Evolutionary conservation across 1,139 yeast species (phyloP), one percentile per base, ranked within the genome.

Genomic region (Geotrichum aggregatum): DNA sequence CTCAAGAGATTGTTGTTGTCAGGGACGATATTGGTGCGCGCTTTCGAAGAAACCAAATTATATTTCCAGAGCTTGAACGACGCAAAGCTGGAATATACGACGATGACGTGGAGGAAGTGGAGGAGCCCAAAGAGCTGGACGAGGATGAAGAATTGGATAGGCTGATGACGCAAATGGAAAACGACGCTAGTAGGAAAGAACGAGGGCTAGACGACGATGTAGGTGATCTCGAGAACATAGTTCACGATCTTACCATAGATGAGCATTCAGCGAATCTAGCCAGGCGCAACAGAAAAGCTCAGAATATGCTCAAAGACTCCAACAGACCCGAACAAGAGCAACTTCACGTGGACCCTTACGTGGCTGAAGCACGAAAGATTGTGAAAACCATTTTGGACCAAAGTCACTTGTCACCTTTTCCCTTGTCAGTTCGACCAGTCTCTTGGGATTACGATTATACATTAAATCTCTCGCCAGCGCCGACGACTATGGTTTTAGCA

Each of bases 331-430:
- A 11, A 36, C 60, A 50, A 34, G 52, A 50, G 13, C 36, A 24
- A n/a, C 33, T 40, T 16, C 58, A 58, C 38, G 54, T 62, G 6
- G 57, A 64, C 10, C 64, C 67, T 6, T 79, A 76, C 49, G 69
- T 80, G 6, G 73, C 74, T 30, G 92, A 86, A 66, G 84, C 95
- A 0, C 75, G 95, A 57, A 84, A 82, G 61, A 69, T 88, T 6
- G 87, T 85, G 19, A 84, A 86, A 60, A 87, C 96, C 0, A 58
- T 92, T 1, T 69, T 92, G 11, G 96, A 88, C 63, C 98, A 92
- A 68, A 95, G 95, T 0, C 85, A 82, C 63, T 66, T 92, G 49
- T 85, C 94, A 44, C 98, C 98, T 16, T 88, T 89, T 64, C 72
- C 81, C 3, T 68, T 74, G 28, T 70, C 75, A 39, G 71, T 79